Percentiles rank a stretch among this genome's conserved stretches.
These are phyloP conservation scores for Colletotrichum tropicicola DNA, from an alignment of 2,329 filamentous ascomycete genomes.

Conservation along the genomic window DNA sequence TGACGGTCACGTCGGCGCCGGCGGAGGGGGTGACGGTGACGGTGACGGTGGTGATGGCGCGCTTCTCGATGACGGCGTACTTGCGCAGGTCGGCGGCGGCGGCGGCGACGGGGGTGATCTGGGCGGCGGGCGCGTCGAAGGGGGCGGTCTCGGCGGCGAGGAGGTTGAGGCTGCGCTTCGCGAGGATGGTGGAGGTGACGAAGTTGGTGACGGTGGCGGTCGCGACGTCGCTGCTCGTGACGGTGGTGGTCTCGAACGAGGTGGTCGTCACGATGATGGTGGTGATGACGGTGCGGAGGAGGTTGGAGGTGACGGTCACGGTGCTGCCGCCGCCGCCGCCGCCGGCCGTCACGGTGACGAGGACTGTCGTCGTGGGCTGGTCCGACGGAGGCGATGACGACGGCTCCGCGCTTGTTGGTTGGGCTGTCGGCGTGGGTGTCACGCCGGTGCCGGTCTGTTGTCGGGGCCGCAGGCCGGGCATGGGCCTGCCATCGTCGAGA, in stretches of 20 bases:
- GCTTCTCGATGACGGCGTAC: conserved; percentile 41
- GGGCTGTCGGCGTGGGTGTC: conserved; percentile 6
- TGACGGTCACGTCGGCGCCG: conserved; percentile 33
- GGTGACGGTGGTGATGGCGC: conserved; percentile 42
- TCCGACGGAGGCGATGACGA: not conserved
- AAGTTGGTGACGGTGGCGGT: conserved; percentile 47
- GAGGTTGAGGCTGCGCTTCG: conserved; percentile 41
- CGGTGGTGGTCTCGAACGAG: conserved; percentile 44
- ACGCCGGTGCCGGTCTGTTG: conserved; percentile 4
- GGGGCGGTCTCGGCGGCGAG: conserved; percentile 39
- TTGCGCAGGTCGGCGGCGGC: conserved; percentile 31
- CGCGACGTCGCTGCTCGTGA: conserved; percentile 44
- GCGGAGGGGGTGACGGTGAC: conserved; percentile 44
- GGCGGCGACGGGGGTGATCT: conserved; percentile 23
- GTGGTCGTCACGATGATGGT: conserved; percentile 46
- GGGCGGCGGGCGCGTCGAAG: conserved; percentile 30
- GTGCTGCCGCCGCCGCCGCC: conserved; percentile 16
- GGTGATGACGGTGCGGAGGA: conserved; percentile 32
- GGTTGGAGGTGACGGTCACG: conserved; percentile 15
- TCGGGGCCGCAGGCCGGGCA: conserved; percentile 19
- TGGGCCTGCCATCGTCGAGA: not conserved
- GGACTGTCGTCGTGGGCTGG: conserved; percentile 15
- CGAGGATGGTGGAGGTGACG: conserved; percentile 44
- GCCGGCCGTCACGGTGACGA: conserved; percentile 2
- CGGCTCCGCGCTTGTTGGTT: not conserved